A percentile compares a stretch with the other conserved stretches of the same genome.
phyloP scores from a whole-genome alignment of 2,329 filamentous ascomycete genomes.

The Talaromyces sp. region DNA sequence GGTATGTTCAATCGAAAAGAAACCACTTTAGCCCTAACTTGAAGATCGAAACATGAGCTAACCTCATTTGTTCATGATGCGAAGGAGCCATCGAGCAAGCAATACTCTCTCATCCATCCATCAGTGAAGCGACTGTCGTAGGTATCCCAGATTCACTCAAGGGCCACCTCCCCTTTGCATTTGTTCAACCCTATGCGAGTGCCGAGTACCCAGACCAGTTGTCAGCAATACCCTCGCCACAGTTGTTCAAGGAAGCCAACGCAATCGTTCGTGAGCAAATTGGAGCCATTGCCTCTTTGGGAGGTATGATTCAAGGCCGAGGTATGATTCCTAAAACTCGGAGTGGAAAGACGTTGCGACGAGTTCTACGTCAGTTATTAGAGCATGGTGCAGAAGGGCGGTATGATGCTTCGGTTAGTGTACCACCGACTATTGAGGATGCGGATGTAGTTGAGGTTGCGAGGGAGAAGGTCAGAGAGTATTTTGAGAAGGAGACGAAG shows the following conservation, averaged over 20 bases:
- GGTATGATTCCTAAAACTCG: conserved; percentile 90
- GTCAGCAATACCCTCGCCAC: conserved; percentile 40
- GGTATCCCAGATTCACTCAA: conserved; percentile 84
- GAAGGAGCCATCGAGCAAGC: conserved; percentile 86
- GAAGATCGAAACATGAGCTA: background rate
- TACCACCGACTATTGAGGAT: conserved; percentile 88
- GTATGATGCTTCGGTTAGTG: conserved; percentile 69
- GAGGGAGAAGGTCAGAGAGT: conserved; percentile 69
- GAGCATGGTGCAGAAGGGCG: conserved; percentile 79
- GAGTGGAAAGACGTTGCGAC: conserved; percentile 84
- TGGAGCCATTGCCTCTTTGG: conserved; percentile 81
- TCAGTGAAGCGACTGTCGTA: conserved; percentile 85
- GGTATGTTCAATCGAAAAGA: too few species aligned
- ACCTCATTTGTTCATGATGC: background rate
- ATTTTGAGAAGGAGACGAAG: conserved; percentile 60
- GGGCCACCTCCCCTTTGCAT: conserved; percentile 89
- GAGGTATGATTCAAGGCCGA: conserved; percentile 80
- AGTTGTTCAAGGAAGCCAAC: conserved; percentile 51
- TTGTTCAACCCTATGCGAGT: conserved; percentile 67
- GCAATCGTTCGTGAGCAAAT: conserved; percentile 74
- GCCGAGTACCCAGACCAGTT: conserved; percentile 40
- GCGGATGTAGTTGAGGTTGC: conserved; percentile 72
- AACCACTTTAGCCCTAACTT: background rate
- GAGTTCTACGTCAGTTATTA: conserved; percentile 79
- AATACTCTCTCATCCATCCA: conserved; percentile 74